A percentile compares a stretch with the other conserved stretches of the same genome.
Conservation (phyloP, 768 basidiomycete species). For the Podaxis mareebaensis region DNA sequence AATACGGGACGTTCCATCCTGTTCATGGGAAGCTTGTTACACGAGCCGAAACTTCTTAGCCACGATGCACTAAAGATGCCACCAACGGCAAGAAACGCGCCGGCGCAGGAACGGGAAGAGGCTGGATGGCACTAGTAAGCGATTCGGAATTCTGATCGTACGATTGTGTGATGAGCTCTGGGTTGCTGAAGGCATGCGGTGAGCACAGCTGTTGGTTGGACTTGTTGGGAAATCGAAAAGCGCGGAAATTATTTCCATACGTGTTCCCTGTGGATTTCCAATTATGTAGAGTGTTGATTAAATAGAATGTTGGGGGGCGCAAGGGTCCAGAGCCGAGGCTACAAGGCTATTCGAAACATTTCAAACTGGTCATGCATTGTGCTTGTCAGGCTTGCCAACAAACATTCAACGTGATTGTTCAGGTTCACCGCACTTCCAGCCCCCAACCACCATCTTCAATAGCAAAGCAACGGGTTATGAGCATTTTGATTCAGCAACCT, state of each 20-base stretch:
- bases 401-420: background rate
- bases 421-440: background rate
- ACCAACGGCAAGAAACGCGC: background rate
- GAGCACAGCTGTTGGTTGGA: background rate
- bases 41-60: slow-evolving; percentile 5
- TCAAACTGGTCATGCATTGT: background rate
- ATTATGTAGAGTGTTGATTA: background rate
- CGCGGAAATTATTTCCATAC: background rate
- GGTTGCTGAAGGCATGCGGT: background rate
- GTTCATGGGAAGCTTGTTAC: slow-evolving; percentile 12
- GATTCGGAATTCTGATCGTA: background rate
- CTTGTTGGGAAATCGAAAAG: background rate
- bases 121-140: background rate
- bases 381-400: background rate
- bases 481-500: background rate
- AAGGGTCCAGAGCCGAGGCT: background rate
- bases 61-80: background rate
- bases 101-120: background rate
- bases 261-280: background rate
- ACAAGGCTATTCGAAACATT: background rate
- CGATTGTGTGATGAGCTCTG: background rate
- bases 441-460: background rate
- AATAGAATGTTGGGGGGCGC: background rate
- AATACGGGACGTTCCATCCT: background rate
- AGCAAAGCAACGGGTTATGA: background rate